Evolutionary conservation across 768 basidiomycete genomes (phyloP).

Genomic region (Boletus rufocinnamomeus): DNA sequence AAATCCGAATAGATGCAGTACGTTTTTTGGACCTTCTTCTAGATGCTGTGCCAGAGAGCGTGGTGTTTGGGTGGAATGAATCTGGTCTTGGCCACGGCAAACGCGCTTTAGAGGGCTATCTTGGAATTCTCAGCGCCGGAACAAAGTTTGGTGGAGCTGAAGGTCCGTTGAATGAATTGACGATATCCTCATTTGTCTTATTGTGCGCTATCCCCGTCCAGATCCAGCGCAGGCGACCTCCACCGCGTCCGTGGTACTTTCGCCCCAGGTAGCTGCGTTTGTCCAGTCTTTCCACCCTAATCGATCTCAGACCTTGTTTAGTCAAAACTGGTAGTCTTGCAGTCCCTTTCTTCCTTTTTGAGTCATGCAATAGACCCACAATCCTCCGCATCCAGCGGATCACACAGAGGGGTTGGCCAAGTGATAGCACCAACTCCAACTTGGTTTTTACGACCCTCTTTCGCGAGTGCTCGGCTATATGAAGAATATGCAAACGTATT

Average conservation of each 20-base stretch:
- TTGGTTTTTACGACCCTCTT: conserved; percentile 69
- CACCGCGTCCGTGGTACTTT: conserved; percentile 65
- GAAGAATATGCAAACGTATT: conserved; percentile 53
- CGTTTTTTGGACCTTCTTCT: conserved; percentile 77
- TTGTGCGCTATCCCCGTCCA: conserved; percentile 2
- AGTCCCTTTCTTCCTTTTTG: conserved; percentile 71
- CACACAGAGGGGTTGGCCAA: conserved; percentile 11
- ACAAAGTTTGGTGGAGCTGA: conserved; percentile 59
- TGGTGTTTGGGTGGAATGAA: conserved; percentile 69
- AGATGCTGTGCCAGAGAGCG: conserved; percentile 62
- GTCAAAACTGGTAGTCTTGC: conserved; percentile 80
- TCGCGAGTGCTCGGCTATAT: conserved; percentile 53
- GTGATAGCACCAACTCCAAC: conserved; percentile 40
- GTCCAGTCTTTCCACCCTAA: background rate
- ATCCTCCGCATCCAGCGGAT: conserved; percentile 20
- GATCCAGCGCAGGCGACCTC: conserved; percentile 50
- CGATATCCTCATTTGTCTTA: background rate
- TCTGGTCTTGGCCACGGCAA: conserved; percentile 53
- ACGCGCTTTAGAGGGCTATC: conserved; percentile 75
- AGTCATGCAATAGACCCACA: conserved; percentile 42
- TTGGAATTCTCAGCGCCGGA: conserved; percentile 74
- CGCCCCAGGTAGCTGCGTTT: conserved; percentile 49
- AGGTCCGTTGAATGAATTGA: conserved; percentile 39
- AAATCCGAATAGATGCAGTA: conserved; percentile 89
- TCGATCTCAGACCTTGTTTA: conserved; percentile 31